Conservation (phyloP, 2,329 filamentous ascomycete genomes). For the Coniochaeta ligniaria region DNA sequence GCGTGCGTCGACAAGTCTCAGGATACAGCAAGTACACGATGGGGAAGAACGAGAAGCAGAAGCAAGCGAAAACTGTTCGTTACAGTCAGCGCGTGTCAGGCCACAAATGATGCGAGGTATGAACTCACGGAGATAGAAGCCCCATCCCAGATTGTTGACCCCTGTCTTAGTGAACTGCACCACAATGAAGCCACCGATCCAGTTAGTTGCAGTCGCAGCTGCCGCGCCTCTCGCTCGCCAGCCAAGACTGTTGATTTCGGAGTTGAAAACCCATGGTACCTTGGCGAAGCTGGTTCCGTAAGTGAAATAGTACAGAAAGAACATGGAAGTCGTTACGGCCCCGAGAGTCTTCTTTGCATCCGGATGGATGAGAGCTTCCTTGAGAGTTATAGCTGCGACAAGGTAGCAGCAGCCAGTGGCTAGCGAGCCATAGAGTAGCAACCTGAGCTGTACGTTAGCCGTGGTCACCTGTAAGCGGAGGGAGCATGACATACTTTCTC, state of each 20-base stretch:
- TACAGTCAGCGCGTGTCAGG: not conserved
- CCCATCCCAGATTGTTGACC: constrained; percentile 31
- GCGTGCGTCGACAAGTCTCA: constrained; percentile 35
- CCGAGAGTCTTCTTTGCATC: constrained; percentile 21
- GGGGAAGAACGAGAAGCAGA: constrained; percentile 26
- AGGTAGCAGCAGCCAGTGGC: constrained; percentile 27
- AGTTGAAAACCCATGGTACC: constrained; percentile 33
- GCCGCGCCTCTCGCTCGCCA: constrained; percentile 33
- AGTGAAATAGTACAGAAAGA: constrained; percentile 33
- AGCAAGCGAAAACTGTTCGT: constrained; percentile 11
- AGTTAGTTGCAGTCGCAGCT: constrained; percentile 36
- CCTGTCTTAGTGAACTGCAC: constrained; percentile 36
- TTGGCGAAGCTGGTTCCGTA: constrained; percentile 31
- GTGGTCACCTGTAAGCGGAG: not conserved
- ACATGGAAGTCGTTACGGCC: constrained; percentile 31
- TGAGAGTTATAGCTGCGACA: constrained; percentile 26
- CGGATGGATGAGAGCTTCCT: constrained; percentile 21
- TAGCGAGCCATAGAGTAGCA: constrained; percentile 30
- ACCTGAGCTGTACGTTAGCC: constrained; percentile 12
- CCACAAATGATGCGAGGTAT: constrained; percentile 6
- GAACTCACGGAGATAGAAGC: constrained; percentile 31
- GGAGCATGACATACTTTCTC: constrained; percentile 20
- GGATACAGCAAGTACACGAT: constrained; percentile 42
- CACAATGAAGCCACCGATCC: constrained; percentile 33
- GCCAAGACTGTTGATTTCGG: constrained; percentile 32